A percentile compares a stretch with the other conserved stretches of the same genome.
These are phyloP conservation scores for Aspergillus cristatus DNA, from an alignment of 495 filamentous ascomycete species.

Conservation along the genomic window DNA sequence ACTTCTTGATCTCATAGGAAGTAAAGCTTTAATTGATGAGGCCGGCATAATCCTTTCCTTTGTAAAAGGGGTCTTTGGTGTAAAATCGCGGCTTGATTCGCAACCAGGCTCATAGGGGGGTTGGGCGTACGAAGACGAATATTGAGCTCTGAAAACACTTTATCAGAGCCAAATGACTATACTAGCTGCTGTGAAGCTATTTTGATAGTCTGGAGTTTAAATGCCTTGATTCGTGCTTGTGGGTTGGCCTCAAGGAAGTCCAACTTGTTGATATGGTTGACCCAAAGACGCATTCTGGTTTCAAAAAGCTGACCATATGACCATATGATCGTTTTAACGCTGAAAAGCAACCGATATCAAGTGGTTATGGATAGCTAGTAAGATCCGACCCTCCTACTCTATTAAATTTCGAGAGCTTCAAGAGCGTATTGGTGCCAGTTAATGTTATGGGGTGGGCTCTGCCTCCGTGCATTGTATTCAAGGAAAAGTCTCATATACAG, in stretches of 20 bases:
- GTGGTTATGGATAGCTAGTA: no score
- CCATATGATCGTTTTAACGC: no score
- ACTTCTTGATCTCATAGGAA: no score
- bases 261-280: slow-evolving; percentile 12
- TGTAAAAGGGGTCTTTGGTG: neutral
- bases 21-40: slow-evolving; percentile 1
- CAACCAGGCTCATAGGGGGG: neutral
- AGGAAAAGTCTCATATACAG: no score
- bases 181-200: slow-evolving; percentile 7
- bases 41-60: neutral
- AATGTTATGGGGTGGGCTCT: no score
- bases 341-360: no score
- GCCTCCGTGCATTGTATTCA: no score
- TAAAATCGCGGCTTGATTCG: neutral
- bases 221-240: slow-evolving; percentile 1
- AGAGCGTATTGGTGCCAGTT: no score
- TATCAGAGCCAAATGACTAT: slow-evolving; percentile 3
- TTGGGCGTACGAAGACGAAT: neutral
- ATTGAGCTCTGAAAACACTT: slow-evolving; percentile 1
- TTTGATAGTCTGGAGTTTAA: slow-evolving; percentile 7
- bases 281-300: neutral
- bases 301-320: slow-evolving; percentile 1
- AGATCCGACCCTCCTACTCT: no score
- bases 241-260: slow-evolving; percentile 6
- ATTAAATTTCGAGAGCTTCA: no score